Evolutionary conservation across 768 basidiomycete species (phyloP).

Genomic region (Krasilnikovozyma curviuscula): DNA sequence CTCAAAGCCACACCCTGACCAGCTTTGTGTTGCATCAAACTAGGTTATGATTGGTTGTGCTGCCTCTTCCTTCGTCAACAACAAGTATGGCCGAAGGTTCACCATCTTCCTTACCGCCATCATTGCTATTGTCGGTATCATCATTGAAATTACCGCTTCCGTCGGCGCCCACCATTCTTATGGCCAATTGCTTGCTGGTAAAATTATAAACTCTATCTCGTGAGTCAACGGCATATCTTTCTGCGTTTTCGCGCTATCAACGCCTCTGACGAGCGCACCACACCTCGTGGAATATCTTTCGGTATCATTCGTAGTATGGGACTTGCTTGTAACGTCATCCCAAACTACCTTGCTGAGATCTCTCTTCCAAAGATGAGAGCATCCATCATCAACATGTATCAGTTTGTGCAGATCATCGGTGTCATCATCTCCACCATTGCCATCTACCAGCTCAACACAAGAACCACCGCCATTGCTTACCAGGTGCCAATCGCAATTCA

Average conservation of each 20-base stretch:
- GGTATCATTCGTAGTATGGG: no score
- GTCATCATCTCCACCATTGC: constrained; percentile 15
- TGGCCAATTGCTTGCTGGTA: constrained; percentile 19
- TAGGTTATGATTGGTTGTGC: no score
- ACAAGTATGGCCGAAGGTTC: no score
- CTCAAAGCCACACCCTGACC: no score
- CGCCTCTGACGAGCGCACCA: no score
- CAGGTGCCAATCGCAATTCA: constrained; percentile 7
- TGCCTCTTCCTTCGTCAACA: no score
- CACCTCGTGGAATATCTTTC: no score
- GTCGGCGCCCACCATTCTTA: constrained; percentile 12
- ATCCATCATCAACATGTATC: constrained; percentile 15
- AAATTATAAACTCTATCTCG: constrained; percentile 14
- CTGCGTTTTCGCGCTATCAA: no score
- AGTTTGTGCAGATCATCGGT: constrained; percentile 17
- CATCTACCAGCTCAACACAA: constrained; percentile 13
- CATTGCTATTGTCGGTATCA: constrained; percentile 14
- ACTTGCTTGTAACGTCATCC: constrained; percentile 13
- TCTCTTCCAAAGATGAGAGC: constrained; percentile 10
- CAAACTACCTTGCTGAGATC: constrained; percentile 13
- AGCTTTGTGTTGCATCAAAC: no score
- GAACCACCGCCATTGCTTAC: constrained; percentile 5
- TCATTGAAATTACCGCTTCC: constrained; percentile 13
- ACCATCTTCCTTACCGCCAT: constrained; percentile 7
- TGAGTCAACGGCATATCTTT: constrained; percentile 15